phyloP scores from a whole-genome alignment of 2,329 filamentous ascomycete species.

The Fusarium sororula region DNA sequence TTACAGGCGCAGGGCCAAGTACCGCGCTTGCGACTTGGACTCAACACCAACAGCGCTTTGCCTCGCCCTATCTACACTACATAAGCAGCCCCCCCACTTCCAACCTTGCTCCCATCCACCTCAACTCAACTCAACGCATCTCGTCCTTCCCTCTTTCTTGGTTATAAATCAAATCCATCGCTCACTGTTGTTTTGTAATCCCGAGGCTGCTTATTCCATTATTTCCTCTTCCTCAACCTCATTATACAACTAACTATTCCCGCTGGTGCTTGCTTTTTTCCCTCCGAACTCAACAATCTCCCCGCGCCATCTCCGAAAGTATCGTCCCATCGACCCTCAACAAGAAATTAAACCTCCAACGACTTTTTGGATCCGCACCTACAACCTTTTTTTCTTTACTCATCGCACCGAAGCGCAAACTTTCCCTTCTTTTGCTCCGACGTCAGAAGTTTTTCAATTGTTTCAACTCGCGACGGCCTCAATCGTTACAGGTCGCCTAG shows the following conservation, averaged over 20 bases:
- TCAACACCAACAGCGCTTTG: slow-evolving; percentile 33
- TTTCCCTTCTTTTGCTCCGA: neutral
- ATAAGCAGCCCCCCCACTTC: slow-evolving; percentile 28
- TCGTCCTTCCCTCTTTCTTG: neutral
- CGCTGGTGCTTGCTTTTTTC: neutral
- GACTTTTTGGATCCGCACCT: slow-evolving; percentile 2
- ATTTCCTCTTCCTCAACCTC: neutral
- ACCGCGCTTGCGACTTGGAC: slow-evolving; percentile 13
- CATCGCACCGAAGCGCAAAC: neutral
- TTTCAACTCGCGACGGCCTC: slow-evolving; percentile 26
- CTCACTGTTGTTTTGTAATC: slow-evolving; percentile 18
- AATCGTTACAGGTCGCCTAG: slow-evolving; percentile 38
- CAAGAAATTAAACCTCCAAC: slow-evolving; percentile 19
- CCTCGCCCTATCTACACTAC: slow-evolving; percentile 12
- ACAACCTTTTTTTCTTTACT: neutral
- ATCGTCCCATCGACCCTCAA: slow-evolving; percentile 32
- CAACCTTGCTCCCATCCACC: slow-evolving; percentile 23
- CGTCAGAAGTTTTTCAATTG: neutral
- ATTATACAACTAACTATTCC: neutral
- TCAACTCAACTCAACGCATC: neutral
- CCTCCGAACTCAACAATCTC: slow-evolving; percentile 27
- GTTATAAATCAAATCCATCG: slow-evolving; percentile 11
- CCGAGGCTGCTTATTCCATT: neutral
- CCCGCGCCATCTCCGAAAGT: slow-evolving; percentile 20
- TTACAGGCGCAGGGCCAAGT: neutral